Base-by-base conservation (phyloP, 108 stramenopile genomes). In the Schizochytrium sp. region DNA sequence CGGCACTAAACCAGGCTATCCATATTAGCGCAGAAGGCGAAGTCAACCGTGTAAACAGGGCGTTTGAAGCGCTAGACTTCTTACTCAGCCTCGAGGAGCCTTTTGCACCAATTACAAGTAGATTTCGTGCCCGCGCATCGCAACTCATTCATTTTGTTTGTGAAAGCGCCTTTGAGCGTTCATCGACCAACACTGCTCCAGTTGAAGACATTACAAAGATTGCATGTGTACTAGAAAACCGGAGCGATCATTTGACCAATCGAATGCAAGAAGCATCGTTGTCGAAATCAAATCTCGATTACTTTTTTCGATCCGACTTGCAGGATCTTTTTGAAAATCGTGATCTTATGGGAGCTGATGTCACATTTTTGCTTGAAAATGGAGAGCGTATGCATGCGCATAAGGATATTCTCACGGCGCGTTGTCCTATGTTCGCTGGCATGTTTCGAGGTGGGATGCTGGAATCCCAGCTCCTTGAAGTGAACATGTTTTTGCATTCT, bases 391-490 rank as follows among this genome's bases (percentile, higher is more conserved):
- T 13, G 64, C 64, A 2, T 38, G 64, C 64, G 40, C 64, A 69
- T 69, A 8, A 44, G 0, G 42, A 69, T 38, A 15, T 69, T 15
- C 64, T 69, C 15, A 7, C 7, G 10, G 64, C 64, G 2, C 64
- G 64, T 2, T 69, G 64, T 44, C 64, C 64, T 44, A 69, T 69
- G 64, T 69, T 69, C 28, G 64, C 7, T 7, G 64, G 64, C 10
- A 69, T 69, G 64, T 69, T 69, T 38, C 64, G 64, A 2, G 64
- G 64, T 8, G 64, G 64, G 42, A 69, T 69, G 64, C 64, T 38
- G 19, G 64, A 69, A 15, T 38, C 64, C 42, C 40, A 7, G 42
- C 44, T 44, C 8, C 64, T 69, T 7, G 64, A 1, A 38, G 15
- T 15, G 19, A 38, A 15, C 28, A 12, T 69, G 19, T 7, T 44